Conservation (phyloP, 371 early-diverging fungal species). For the Nematocida minor region DNA sequence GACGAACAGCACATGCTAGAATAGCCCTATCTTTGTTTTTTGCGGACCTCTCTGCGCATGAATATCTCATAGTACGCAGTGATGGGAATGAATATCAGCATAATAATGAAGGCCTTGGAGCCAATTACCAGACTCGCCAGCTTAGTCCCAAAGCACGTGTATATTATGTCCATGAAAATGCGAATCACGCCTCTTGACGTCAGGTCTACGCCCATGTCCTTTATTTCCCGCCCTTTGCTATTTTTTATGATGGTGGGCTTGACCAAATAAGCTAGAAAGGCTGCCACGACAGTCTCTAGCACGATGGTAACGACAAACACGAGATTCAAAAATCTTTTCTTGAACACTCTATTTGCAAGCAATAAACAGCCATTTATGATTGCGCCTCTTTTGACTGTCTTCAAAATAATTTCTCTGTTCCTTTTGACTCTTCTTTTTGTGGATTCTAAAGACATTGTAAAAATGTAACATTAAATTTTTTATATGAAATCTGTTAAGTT, state of each 20-base stretch:
- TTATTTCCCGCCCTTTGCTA: constrained; percentile 10
- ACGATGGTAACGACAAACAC: background rate
- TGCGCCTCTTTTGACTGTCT: background rate
- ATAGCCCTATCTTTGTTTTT: background rate
- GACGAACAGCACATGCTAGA: background rate
- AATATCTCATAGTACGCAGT: constrained; percentile 46
- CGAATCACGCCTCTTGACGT: background rate
- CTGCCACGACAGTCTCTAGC: background rate
- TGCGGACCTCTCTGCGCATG: constrained; percentile 3
- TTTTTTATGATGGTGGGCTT: background rate
- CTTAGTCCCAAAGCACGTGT: background rate
- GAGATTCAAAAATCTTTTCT: background rate
- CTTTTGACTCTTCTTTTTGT: constrained; percentile 37
- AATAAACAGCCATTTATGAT: background rate
- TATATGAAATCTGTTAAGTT: constrained; percentile 32
- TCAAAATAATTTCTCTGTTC: background rate
- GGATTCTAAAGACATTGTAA: constrained; percentile 24
- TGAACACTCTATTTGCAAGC: background rate
- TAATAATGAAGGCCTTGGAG: constrained; percentile 9
- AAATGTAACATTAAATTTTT: constrained; percentile 20
- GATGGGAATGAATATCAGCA: constrained; percentile 37
- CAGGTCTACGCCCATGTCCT: constrained; percentile 21
- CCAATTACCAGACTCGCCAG: background rate
- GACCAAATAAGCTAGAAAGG: background rate
- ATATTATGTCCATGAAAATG: constrained; percentile 20